Percentiles rank a stretch among this genome's conserved stretches.
Evolutionary conservation across 306 rosid species (phyloP).

Genomic region (Neltuma alba): DNA sequence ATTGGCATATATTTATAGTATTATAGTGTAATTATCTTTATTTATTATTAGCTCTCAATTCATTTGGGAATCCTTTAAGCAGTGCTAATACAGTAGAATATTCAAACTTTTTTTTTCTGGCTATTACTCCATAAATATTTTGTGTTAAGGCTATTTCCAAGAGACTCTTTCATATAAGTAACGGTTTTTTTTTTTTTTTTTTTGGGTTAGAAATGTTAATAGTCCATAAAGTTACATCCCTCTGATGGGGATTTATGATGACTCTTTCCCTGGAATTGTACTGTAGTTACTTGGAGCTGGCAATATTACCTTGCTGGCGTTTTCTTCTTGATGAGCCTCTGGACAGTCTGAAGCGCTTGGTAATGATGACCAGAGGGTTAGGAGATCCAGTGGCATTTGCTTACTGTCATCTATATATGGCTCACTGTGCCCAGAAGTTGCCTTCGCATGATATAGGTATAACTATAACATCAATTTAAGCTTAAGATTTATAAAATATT

Average conservation of each 20-base stretch:
- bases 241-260: conserved; percentile 21
- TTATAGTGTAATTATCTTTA: conserved; percentile 1
- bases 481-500: conserved; percentile 23
- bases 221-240: conserved; percentile 14
- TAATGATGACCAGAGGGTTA: conserved; percentile 85
- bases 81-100: conserved; percentile 20
- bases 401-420: conserved; percentile 78
- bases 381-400: conserved; percentile 94
- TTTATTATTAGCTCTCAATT: conserved; percentile 10
- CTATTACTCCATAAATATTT: conserved; percentile 15
- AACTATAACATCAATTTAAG: background rate
- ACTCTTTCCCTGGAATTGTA: conserved; percentile 37
- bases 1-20: conserved; percentile 26
- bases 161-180: background rate
- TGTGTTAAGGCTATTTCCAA: conserved; percentile 12
- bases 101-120: conserved; percentile 8
- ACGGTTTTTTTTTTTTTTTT: conserved; percentile 17
- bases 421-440: conserved; percentile 78
- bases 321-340: conserved; percentile 73
- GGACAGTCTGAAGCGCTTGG: conserved; percentile 71
- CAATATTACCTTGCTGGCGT: conserved; percentile 89
- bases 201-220: conserved; percentile 9
- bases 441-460: conserved; percentile 74
- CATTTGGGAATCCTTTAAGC: conserved; percentile 11
- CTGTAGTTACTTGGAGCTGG: conserved; percentile 91